A percentile compares a stretch with the other conserved stretches of the same genome.
These are phyloP conservation scores for Amanita pallidorosea DNA, from an alignment of 768 basidiomycete species.

Conservation along the genomic window DNA sequence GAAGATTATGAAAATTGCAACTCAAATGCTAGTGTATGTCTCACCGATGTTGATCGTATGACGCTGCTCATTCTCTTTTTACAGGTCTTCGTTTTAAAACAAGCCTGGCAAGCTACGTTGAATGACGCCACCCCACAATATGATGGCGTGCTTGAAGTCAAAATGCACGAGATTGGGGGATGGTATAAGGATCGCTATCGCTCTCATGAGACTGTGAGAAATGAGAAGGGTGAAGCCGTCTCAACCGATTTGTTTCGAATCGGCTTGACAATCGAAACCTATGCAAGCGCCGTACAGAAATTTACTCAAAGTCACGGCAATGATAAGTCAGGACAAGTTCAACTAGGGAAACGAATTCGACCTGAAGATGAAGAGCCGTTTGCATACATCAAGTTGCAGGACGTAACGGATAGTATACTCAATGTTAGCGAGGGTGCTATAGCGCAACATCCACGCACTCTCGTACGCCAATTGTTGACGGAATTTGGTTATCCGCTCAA, in stretches of 20 bases:
- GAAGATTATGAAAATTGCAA: neutral
- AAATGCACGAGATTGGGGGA: neutral
- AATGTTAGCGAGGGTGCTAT: no score
- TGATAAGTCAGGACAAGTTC: neutral
- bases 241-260: neutral
- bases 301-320: neutral
- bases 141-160: neutral
- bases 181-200: neutral
- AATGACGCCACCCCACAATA: neutral
- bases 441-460: no score
- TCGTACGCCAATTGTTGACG: no score
- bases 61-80: neutral
- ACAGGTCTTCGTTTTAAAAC: neutral
- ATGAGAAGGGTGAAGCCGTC: neutral
- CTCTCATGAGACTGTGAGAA: neutral
- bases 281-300: neutral
- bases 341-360: neutral
- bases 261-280: neutral
- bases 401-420: no score
- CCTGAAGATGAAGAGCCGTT: neutral
- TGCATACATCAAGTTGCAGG: no score
- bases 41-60: neutral
- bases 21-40: neutral
- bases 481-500: no score
- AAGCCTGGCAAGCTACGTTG: neutral